phyloP scores from a whole-genome alignment of 2,329 filamentous ascomycete species.

The Boeremia lycopersici region DNA sequence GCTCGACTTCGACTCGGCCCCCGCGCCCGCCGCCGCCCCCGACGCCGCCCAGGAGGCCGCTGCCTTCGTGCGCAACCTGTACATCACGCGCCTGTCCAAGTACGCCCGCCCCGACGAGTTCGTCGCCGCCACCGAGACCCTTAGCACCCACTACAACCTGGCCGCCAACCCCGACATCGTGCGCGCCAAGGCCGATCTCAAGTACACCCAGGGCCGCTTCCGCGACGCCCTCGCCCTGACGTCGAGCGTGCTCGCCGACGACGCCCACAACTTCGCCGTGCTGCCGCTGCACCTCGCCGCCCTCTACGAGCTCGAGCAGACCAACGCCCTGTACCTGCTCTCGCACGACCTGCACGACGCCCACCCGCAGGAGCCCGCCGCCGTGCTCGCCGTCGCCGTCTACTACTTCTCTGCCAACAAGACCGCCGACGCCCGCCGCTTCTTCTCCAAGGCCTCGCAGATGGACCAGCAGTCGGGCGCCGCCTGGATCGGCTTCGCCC shows the following conservation, averaged over 20 bases:
- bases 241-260: slow-evolving; percentile 77
- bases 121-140: slow-evolving; percentile 82
- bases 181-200: slow-evolving; percentile 84
- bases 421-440: slow-evolving; percentile 90
- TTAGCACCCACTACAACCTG: slow-evolving; percentile 93
- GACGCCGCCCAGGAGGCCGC: slow-evolving; percentile 82
- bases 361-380: slow-evolving; percentile 87
- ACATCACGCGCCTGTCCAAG: slow-evolving; percentile 93
- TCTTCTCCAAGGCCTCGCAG: slow-evolving; percentile 96
- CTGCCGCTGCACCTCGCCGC: slow-evolving; percentile 93
- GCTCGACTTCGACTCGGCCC: slow-evolving; percentile 86
- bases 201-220: slow-evolving; percentile 95
- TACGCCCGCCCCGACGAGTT: slow-evolving; percentile 88
- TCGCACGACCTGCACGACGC: slow-evolving; percentile 91
- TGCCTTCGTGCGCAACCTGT: slow-evolving; percentile 93
- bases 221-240: slow-evolving; percentile 85
- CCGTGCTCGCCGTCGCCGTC: slow-evolving; percentile 91
- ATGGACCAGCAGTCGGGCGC: slow-evolving; percentile 98
- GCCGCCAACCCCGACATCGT: slow-evolving; percentile 86
- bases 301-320: slow-evolving; percentile 83
- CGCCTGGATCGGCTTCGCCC: slow-evolving; percentile 98
- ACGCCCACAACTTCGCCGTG: slow-evolving; percentile 87
- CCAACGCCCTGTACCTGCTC: slow-evolving; percentile 87
- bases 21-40: slow-evolving; percentile 63
- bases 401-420: slow-evolving; percentile 92